Base-by-base conservation (phyloP, 2,329 filamentous ascomycete species). In the Colletotrichum sp. region DNA sequence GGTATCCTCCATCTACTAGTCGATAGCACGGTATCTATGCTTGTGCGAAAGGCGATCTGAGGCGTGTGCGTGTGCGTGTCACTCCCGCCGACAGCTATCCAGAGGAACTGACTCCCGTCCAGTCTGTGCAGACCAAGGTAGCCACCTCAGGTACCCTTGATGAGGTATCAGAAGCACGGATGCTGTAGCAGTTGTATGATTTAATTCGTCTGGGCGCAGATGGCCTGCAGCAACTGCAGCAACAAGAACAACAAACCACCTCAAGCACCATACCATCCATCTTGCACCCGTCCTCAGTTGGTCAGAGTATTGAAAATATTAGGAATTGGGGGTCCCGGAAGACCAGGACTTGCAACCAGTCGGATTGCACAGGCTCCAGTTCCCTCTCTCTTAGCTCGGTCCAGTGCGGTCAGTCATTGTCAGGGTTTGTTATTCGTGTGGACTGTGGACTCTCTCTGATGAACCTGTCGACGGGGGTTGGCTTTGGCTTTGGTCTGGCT, bases 401-500 rank as follows among this genome's bases (percentile, higher is more conserved):
- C 63, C 55, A 27, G 34, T 39, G 25, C 25, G 39, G 69, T 72
- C 63, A 68, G 62, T 55, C 63, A 57, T 55, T 63, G 27, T 39
- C 44, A 68, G 62, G 63, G 69, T 64, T 55, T 63, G 27, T 39
- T 62, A 69, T 62, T 72, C 22, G 30, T 19, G 72, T 71, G 61
- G 68, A 39, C 52, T 72, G 1, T 49, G 44, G 44, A 49, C 44
- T 49, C 44, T 22, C n/a, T n/a, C n/a, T n/a, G 44, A 49, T 49
- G 44, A 49, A 49, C 44, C 44, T 49, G 16, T 49, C 44, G 44
- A 49, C 44, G 1, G n/a, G 62, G 69, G 49, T 67, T 72, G 52
- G 69, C 72, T 75, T 63, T 62, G 68, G 68, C 57, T 52, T 34
- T 30, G 66, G 22, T 61, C 22, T 69, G 66, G 64, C 66, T 69